Evolutionary conservation across 805 yeast genomes (phyloP), one percentile per base, ranked within the genome.

Genomic region (Pichia phayaonensis): DNA sequence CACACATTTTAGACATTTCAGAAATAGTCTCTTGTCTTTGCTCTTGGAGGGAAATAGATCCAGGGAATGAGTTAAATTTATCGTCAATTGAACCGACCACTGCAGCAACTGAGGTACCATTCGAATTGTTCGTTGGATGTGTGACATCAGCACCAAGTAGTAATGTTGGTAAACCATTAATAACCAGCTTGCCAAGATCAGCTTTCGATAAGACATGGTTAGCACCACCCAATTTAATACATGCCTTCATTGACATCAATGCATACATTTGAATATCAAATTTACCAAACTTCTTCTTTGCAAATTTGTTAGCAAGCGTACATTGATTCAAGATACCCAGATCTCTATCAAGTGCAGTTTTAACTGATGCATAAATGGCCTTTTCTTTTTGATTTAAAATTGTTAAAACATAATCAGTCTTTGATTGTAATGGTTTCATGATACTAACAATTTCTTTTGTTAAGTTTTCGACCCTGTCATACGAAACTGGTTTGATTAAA

Each of bases 201-300:
- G 45, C 44, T 4, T 52, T 47, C 22, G 56, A 54, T 31, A 64
- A 48, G 38, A 52, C 46, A 21, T 60, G 62, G 40, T 64, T 65
- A 2, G 54, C 46, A 40, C 69, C 69, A 29, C 69, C 69, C 16
- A 65, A 54, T 45, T 65, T 65, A 23, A 60, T 52, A 49, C 66
- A 64, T 12, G 66, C 51, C 53, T 65, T 65, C 63, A 65, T 60
- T 20, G 63, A 59, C 53, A 64, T 65, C 38, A 66, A 58, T 8
- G 68, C 67, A 45, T 61, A 60, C 60, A 66, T 66, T 45, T 59
- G 55, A 15, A 50, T 31, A 52, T 59, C 63, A 50, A 59, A 65
- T 48, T 55, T 53, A 46, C 56, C 56, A 48, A 59, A 55, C 18
- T 46, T 53, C 38, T 46, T 54, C 44, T 54, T 61, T 22, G 62